phyloP scores from a whole-genome alignment of 805 yeast genomes.

The Priceomyces carsonii region DNA sequence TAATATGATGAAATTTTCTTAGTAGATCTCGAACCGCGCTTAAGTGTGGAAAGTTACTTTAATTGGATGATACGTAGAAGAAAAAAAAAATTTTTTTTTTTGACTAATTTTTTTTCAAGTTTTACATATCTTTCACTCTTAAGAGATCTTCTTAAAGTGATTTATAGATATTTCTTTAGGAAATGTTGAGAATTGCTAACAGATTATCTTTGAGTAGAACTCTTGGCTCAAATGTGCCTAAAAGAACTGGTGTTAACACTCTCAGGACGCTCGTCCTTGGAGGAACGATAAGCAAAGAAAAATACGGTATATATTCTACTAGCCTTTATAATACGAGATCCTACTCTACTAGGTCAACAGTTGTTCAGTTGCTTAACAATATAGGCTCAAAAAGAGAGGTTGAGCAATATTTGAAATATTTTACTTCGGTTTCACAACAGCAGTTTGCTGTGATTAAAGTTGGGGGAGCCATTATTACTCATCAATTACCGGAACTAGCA shows the following conservation, averaged over 20 bases:
- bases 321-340: background rate
- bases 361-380: conserved; percentile 89
- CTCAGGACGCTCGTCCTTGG: too few relatives aligned
- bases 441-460: conserved; percentile 98
- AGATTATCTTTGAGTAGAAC: conserved; percentile 4
- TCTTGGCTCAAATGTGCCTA: too few relatives aligned
- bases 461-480: conserved; percentile 98
- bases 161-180: background rate
- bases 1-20: conserved; percentile 1
- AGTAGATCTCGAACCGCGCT: conserved; percentile 44
- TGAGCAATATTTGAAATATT: conserved; percentile 94
- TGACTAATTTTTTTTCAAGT: background rate
- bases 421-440: conserved; percentile 93
- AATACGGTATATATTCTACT: too few relatives aligned
- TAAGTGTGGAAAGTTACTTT: conserved; percentile 19
- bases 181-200: conserved; percentile 5
- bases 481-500: conserved; percentile 89
- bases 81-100: conserved; percentile 1
- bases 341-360: conserved; percentile 85
- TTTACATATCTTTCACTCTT: background rate
- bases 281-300: too few relatives aligned
- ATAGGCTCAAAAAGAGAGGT: conserved; percentile 98
- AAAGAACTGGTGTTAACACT: too few relatives aligned
- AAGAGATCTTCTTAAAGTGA: background rate
- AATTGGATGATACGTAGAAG: conserved; percentile 29